Evolutionary conservation across 1,284 basidiomycete genomes (phyloP), one percentile per base, ranked within the genome.

Genomic region (Ustilago sp.): DNA sequence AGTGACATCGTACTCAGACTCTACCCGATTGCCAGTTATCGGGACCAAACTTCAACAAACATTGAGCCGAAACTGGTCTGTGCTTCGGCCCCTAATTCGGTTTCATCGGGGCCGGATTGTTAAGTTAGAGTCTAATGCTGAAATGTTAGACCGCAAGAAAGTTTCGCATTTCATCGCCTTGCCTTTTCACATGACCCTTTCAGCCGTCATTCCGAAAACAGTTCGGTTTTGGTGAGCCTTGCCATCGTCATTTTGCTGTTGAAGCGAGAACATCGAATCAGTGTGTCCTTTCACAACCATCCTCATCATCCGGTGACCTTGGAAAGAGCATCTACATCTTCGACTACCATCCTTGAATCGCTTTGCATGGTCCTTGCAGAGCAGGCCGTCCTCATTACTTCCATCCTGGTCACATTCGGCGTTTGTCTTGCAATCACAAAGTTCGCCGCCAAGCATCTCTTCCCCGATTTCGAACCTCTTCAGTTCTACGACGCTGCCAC

Each of bases 401-500:
- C 79, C 58, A 71, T 80, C 32, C 54, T 82, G 39, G 63, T 63
- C 63, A 75, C 80, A 7, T 83, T 83, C 63, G 60, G 67, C 35
- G 41, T 63, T 45, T 75, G 71, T 57, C 61, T 78, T 56, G 63
- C 67, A 19, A 43, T 66, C 32, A 67, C 63, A 35, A 72, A 79
- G 53, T 71, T 58, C 56, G 57, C 68, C 17, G 73, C 74, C 31
- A 62, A 62, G 54, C 43, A 63, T 51, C 32, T 74, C 36, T 68
- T 78, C 17, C 60, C 76, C 32, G 41, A 61, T 39, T 64, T 78
- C 31, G 68, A 76, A 62, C 70, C 68, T 36, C 60, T 84, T 61
- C 56, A 54, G 41, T 78, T 76, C 56, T 64, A 78, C 69, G 79
- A 79, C 68, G 52, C 53, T 7, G 83, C 82, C 43, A 80, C 82